Evolutionary conservation across 2,329 filamentous ascomycete genomes (phyloP).

Genomic region (Sporothrix pallida): DNA sequence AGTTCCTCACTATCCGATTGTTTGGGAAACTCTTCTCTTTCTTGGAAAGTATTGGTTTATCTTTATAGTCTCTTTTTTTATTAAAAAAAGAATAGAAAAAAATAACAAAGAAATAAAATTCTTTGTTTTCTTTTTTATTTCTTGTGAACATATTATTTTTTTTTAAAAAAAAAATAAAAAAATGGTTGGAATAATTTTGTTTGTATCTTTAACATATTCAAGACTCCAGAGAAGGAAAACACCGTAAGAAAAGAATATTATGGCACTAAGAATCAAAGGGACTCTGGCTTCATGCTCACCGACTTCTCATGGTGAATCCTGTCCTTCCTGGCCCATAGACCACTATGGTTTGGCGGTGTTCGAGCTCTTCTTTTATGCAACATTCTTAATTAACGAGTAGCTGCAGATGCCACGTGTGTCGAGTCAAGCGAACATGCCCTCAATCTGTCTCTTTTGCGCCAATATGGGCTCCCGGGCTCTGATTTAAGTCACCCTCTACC

Average conservation of each 20-base stretch:
- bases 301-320: conserved; percentile 17
- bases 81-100: too few species aligned
- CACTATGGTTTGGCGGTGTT: conserved; percentile 26
- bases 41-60: too few species aligned
- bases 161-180: too few species aligned
- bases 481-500: background rate
- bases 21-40: too few species aligned
- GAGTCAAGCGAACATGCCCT: conserved; percentile 56
- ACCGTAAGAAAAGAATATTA: background rate
- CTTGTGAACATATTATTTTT: too few species aligned
- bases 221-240: too few species aligned
- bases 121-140: background rate
- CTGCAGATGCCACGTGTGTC: conserved; percentile 56
- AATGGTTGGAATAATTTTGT: too few species aligned
- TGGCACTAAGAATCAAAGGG: background rate
- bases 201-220: too few species aligned
- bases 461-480: background rate
- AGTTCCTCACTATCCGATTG: too few species aligned
- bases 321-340: background rate
- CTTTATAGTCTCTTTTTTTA: too few species aligned
- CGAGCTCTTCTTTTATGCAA: conserved; percentile 12
- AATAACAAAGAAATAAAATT: too few species aligned
- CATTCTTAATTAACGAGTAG: conserved; percentile 26
- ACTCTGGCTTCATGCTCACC: conserved; percentile 23
- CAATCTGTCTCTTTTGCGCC: background rate